A percentile compares a stretch with the other conserved stretches of the same genome.
phyloP scores from a whole-genome alignment of 2,329 filamentous ascomycete genomes.

The Pseudogymnoascus sp. region DNA sequence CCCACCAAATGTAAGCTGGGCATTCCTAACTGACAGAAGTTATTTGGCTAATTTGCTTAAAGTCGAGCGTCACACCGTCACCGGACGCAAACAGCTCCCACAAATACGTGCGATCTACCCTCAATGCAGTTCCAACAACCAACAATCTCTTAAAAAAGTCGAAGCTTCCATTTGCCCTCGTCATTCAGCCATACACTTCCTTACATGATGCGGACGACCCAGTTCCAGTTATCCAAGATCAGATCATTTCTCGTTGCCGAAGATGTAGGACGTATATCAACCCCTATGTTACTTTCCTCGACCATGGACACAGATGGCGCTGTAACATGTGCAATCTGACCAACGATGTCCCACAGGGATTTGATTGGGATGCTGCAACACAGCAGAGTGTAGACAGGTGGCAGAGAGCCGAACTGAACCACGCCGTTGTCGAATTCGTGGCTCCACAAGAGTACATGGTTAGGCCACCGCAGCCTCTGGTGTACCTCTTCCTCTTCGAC shows the following conservation, averaged over 20 bases:
- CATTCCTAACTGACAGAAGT: slow-evolving; percentile 1
- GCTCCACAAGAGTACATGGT: slow-evolving; percentile 99
- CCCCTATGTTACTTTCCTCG: slow-evolving; percentile 91
- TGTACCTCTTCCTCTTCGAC: slow-evolving; percentile 93
- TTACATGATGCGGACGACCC: slow-evolving; percentile 89
- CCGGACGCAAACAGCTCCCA: slow-evolving; percentile 85
- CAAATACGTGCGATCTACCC: slow-evolving; percentile 89
- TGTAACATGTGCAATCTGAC: slow-evolving; percentile 99
- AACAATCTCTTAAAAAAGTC: slow-evolving; percentile 94
- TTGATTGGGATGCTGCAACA: slow-evolving; percentile 91
- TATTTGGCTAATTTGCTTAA: slow-evolving; percentile 35
- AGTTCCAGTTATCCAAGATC: slow-evolving; percentile 88
- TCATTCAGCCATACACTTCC: slow-evolving; percentile 91
- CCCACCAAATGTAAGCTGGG: slow-evolving; percentile 73
- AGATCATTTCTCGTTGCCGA: slow-evolving; percentile 93
- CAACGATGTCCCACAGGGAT: slow-evolving; percentile 97
- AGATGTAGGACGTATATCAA: slow-evolving; percentile 97
- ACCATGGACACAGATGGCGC: slow-evolving; percentile 95
- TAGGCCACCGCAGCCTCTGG: slow-evolving; percentile 86
- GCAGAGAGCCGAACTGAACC: slow-evolving; percentile 87
- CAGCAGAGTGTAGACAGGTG: slow-evolving; percentile 90
- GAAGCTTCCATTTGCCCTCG: slow-evolving; percentile 86
- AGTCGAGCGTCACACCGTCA: slow-evolving; percentile 88
- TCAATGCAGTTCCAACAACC: slow-evolving; percentile 90
- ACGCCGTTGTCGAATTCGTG: slow-evolving; percentile 95